These are phyloP conservation scores for Nissolia schottii DNA, from an alignment of 306 rosid genomes.

Conservation along the genomic window DNA sequence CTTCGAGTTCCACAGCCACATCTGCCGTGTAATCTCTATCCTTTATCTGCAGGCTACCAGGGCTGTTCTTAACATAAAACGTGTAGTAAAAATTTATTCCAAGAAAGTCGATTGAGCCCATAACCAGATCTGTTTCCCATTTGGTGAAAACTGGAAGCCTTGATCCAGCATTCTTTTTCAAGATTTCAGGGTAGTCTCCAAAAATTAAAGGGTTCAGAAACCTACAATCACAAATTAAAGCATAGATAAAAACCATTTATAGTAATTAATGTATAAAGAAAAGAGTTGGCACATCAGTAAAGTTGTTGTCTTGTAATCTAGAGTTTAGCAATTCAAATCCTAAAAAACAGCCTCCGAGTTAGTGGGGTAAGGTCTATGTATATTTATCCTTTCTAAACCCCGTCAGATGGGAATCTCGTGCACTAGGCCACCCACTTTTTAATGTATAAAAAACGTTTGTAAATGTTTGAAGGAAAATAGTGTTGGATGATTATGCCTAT, in stretches of 20 bases:
- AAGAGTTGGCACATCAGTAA: no score
- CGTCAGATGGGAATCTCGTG: no score
- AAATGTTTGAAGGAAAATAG: no score
- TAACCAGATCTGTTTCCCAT: constrained; percentile 37
- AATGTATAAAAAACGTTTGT: no score
- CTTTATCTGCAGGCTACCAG: background rate
- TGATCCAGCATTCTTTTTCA: constrained; percentile 49
- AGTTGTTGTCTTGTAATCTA: no score
- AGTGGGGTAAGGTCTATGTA: no score
- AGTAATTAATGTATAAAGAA: no score
- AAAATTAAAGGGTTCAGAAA: constrained; percentile 52
- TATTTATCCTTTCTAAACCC: no score
- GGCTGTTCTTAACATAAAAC: background rate
- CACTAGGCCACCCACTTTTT: no score
- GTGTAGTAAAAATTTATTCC: constrained; percentile 41
- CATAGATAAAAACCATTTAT: background rate
- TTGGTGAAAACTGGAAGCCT: constrained; percentile 48
- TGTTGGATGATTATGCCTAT: background rate
- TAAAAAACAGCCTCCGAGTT: no score
- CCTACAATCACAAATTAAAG: constrained; percentile 32
- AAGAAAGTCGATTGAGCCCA: constrained; percentile 50
- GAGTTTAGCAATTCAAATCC: no score
- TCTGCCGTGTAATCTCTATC: background rate
- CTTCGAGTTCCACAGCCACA: background rate
- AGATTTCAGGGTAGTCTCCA: constrained; percentile 49